A percentile compares a stretch with the other conserved stretches of the same genome.
These are phyloP conservation scores for Hypseocharis bilobata DNA, from an alignment of 441 rosid genomes.

Conservation along the genomic window DNA sequence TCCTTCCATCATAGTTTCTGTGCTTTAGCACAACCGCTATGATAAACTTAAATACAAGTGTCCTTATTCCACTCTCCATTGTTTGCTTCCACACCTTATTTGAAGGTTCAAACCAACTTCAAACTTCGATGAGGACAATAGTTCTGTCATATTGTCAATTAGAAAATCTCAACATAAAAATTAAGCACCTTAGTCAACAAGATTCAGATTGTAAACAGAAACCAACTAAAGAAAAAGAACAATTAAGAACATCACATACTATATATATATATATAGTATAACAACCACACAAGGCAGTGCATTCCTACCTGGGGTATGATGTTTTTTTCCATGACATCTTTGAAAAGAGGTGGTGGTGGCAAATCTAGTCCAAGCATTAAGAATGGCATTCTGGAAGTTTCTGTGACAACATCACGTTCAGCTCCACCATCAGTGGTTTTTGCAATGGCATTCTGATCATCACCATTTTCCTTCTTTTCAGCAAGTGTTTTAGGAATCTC, in stretches of 20 bases:
- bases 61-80: neutral
- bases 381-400: conserved; percentile 73
- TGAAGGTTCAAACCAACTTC: neutral
- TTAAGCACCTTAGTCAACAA: neutral
- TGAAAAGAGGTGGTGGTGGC: conserved; percentile 91
- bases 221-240: neutral
- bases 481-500: conserved; percentile 46
- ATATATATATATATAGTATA: neutral
- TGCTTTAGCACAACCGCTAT: neutral
- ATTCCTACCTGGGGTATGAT: conserved; percentile 77
- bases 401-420: conserved; percentile 28
- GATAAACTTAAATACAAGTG: neutral
- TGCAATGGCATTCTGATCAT: conserved; percentile 25
- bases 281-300: neutral
- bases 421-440: conserved; percentile 25
- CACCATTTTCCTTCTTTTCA: conserved; percentile 38
- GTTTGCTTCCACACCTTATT: neutral
- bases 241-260: neutral
- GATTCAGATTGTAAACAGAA: neutral
- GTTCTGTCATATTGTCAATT: neutral
- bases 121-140: neutral
- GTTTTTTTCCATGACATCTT: conserved; percentile 95
- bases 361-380: conserved; percentile 93
- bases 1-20: neutral
- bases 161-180: neutral